phyloP scores from a whole-genome alignment of 2,329 filamentous ascomycete genomes.

The Aspergillus nomiae region DNA sequence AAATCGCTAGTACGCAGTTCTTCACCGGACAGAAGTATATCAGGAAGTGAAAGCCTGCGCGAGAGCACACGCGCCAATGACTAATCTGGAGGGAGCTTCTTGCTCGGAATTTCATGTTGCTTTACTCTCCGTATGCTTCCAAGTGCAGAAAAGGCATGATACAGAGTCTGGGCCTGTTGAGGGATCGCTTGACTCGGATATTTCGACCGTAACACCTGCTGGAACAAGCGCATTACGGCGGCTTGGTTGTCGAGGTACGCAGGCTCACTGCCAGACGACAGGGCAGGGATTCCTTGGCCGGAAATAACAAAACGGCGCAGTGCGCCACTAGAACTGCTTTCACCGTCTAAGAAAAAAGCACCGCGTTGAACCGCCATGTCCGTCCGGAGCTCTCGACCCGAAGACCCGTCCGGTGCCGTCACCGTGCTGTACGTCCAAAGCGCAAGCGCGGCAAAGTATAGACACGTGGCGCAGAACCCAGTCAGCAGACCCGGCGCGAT shows the following conservation, averaged over 20 bases:
- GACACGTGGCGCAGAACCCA: conserved; percentile 68
- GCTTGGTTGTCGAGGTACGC: conserved; percentile 57
- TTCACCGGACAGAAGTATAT: not conserved
- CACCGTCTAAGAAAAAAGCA: conserved; percentile 58
- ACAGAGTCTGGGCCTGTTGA: not conserved
- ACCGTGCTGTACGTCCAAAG: conserved; percentile 71
- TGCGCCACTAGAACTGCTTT: conserved; percentile 48
- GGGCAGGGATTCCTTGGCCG: conserved; percentile 57
- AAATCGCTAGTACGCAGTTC: not conserved
- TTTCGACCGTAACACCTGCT: conserved; percentile 59
- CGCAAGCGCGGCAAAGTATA: conserved; percentile 69
- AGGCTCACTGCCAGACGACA: conserved; percentile 42
- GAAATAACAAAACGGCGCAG: conserved; percentile 61
- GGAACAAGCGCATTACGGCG: conserved; percentile 60
- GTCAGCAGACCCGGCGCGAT: conserved; percentile 59
- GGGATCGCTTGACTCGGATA: not conserved
- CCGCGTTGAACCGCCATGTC: conserved; percentile 24
- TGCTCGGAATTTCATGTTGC: not conserved
- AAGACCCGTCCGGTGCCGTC: not conserved
- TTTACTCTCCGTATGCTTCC: not conserved
- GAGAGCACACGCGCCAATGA: not conserved
- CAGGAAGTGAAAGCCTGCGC: not conserved
- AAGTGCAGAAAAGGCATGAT: not conserved
- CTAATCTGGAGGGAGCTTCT: not conserved
- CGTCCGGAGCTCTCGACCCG: conserved; percentile 38